Evolutionary conservation across 129 eudicot species (phyloP).

Genomic region (Deinandra increscens): DNA sequence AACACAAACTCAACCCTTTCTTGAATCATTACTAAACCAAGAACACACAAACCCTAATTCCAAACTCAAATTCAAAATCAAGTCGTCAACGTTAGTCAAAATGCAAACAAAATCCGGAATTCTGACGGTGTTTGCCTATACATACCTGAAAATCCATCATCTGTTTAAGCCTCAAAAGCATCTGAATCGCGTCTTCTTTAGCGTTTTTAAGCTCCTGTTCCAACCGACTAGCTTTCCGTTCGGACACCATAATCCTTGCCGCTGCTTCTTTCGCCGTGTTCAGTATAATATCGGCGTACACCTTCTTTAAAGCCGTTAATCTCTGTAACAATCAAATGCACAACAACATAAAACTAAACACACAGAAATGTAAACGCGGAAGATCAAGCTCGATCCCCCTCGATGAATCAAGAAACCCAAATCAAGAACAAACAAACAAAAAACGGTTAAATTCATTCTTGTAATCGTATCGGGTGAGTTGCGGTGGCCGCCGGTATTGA

Average conservation of each 20-base stretch:
- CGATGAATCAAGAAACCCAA: slow-evolving; percentile 19
- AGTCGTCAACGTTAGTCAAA: slow-evolving; percentile 1
- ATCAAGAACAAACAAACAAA: slow-evolving; percentile 21
- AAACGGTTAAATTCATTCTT: slow-evolving; percentile 22
- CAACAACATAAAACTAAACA: slow-evolving; percentile 17
- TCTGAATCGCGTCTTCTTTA: slow-evolving; percentile 69
- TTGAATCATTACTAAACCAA: not conserved
- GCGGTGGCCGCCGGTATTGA: slow-evolving; percentile 18
- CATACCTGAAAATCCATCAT: slow-evolving; percentile 93
- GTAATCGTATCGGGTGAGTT: not conserved
- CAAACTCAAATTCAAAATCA: slow-evolving; percentile 19
- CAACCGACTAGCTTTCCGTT: slow-evolving; percentile 59
- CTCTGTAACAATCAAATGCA: slow-evolving; percentile 46
- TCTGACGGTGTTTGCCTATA: slow-evolving; percentile 16
- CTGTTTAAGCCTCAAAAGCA: slow-evolving; percentile 72
- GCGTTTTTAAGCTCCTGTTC: slow-evolving; percentile 62
- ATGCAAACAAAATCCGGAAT: slow-evolving; percentile 4
- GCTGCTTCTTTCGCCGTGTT: slow-evolving; percentile 95
- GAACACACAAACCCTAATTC: slow-evolving; percentile 18
- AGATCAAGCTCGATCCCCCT: slow-evolving; percentile 32
- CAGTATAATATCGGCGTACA: slow-evolving; percentile 83
- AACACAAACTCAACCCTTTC: not conserved
- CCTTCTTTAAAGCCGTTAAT: slow-evolving; percentile 77
- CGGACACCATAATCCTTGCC: slow-evolving; percentile 75
- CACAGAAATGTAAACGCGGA: slow-evolving; percentile 20